These are phyloP conservation scores for Solanum sejunctum DNA, from an alignment of 257 asterid species.

Conservation along the genomic window DNA sequence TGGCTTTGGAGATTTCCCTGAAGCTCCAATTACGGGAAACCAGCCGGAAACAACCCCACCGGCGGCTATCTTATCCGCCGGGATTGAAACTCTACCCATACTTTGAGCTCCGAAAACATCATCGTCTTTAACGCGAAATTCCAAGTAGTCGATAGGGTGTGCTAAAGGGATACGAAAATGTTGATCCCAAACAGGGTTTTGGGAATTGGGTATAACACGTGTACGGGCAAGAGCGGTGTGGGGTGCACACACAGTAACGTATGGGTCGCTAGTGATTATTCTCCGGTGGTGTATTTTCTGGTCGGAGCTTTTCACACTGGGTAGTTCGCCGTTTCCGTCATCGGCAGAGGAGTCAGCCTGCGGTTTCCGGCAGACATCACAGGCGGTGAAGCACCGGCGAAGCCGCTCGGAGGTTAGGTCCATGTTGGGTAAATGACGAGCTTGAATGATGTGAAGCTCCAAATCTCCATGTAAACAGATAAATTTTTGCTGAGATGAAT, in stretches of 20 bases:
- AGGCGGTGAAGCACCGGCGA: conserved; percentile 52
- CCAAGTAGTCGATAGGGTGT: conserved; percentile 42
- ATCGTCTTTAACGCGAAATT: conserved; percentile 59
- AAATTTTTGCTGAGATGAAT: conserved; percentile 3
- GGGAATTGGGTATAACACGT: conserved; percentile 60
- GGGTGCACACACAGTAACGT: conserved; percentile 64
- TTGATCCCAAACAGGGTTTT: conserved; percentile 70
- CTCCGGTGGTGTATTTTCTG: conserved; percentile 47
- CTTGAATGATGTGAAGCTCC: conserved; percentile 51
- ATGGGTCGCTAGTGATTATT: conserved; percentile 75
- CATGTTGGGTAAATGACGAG: conserved; percentile 74
- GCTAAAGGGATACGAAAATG: conserved; percentile 47
- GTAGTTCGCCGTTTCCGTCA: background rate
- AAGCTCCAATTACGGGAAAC: conserved; percentile 23
- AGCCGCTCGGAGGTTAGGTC: conserved; percentile 59
- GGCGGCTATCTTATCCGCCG: conserved; percentile 31
- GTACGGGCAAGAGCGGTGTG: conserved; percentile 80
- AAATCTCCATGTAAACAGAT: conserved; percentile 66
- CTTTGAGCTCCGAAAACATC: conserved; percentile 72
- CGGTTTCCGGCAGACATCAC: conserved; percentile 30
- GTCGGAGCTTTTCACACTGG: conserved; percentile 8
- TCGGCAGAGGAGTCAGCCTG: conserved; percentile 3
- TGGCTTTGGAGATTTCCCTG: conserved; percentile 49
- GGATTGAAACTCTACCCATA: conserved; percentile 48
- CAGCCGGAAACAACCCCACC: conserved; percentile 39